phyloP scores from a whole-genome alignment of 2,329 filamentous ascomycete genomes.

The Penicillium crustosum region DNA sequence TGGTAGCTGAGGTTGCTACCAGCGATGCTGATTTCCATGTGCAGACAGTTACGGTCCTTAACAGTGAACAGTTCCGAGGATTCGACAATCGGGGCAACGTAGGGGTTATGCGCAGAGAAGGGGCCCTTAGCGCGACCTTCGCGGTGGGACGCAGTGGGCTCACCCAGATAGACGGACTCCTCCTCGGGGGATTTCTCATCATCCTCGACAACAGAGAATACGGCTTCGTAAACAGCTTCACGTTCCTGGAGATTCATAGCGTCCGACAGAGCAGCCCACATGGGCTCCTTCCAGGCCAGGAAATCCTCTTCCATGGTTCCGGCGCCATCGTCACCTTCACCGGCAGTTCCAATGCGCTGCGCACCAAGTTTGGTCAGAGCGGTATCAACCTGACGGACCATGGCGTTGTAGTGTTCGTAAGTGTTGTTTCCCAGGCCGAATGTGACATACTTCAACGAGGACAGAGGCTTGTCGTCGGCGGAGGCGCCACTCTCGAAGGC shows the following conservation, averaged over 20 bases:
- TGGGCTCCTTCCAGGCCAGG: slow-evolving; percentile 97
- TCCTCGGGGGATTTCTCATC: slow-evolving; percentile 72
- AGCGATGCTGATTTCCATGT: slow-evolving; percentile 90
- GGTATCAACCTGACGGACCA: slow-evolving; percentile 90
- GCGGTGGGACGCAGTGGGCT: slow-evolving; percentile 94
- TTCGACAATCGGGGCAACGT: slow-evolving; percentile 87
- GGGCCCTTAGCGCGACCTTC: slow-evolving; percentile 81
- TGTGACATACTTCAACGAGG: slow-evolving; percentile 84
- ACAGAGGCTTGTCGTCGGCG: slow-evolving; percentile 68
- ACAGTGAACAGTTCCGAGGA: slow-evolving; percentile 88
- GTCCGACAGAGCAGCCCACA: slow-evolving; percentile 84
- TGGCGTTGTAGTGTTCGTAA: slow-evolving; percentile 98
- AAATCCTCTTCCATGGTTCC: slow-evolving; percentile 99
- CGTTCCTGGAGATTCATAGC: slow-evolving; percentile 90
- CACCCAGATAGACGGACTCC: slow-evolving; percentile 84
- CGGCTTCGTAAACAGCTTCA: slow-evolving; percentile 91
- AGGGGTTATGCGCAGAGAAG: slow-evolving; percentile 95
- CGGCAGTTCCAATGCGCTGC: slow-evolving; percentile 77
- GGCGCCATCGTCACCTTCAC: slow-evolving; percentile 95
- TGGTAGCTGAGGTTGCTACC: slow-evolving; percentile 90
- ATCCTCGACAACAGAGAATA: slow-evolving; percentile 78
- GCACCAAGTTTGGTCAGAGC: slow-evolving; percentile 80
- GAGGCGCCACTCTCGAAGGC: slow-evolving; percentile 70
- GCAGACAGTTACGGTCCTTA: slow-evolving; percentile 90
- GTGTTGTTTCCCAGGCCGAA: slow-evolving; percentile 99